Conservation (phyloP, 306 rosid species). For the Psophocarpus tetragonolobus region DNA sequence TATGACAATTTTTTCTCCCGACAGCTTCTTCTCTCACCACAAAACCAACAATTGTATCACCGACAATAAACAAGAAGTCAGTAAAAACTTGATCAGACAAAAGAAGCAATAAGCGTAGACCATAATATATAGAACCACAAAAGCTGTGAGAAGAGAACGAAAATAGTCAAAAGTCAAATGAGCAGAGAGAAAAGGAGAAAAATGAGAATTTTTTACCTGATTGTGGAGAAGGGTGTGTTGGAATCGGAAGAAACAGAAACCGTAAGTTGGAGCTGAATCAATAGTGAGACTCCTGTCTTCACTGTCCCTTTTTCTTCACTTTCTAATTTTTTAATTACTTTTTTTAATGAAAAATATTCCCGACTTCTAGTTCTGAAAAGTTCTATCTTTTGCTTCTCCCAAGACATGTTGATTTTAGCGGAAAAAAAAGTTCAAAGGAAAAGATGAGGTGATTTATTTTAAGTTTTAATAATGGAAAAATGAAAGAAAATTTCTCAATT, state of each 20-base stretch:
- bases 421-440: background rate
- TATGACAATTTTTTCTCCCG: slow-evolving; percentile 15
- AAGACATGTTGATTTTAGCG: background rate
- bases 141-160: background rate
- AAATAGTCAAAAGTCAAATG: background rate
- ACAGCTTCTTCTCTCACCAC: slow-evolving; percentile 17
- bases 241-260: background rate
- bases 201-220: slow-evolving; percentile 23
- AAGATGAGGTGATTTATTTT: background rate
- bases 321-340: background rate
- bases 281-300: background rate
- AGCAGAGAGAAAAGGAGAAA: background rate
- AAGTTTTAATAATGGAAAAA: background rate
- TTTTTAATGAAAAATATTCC: background rate
- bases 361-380: background rate
- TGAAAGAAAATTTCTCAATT: background rate
- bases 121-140: background rate
- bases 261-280: slow-evolving; percentile 1
- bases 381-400: background rate
- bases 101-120: background rate
- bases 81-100: slow-evolving; percentile 5
- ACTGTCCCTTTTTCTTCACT: background rate
- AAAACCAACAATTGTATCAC: slow-evolving; percentile 28
- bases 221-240: background rate
- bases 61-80: slow-evolving; percentile 8